Evolutionary conservation across 768 basidiomycete genomes (phyloP), one percentile per base, ranked within the genome.

Genomic region (Termitomyces sp.): DNA sequence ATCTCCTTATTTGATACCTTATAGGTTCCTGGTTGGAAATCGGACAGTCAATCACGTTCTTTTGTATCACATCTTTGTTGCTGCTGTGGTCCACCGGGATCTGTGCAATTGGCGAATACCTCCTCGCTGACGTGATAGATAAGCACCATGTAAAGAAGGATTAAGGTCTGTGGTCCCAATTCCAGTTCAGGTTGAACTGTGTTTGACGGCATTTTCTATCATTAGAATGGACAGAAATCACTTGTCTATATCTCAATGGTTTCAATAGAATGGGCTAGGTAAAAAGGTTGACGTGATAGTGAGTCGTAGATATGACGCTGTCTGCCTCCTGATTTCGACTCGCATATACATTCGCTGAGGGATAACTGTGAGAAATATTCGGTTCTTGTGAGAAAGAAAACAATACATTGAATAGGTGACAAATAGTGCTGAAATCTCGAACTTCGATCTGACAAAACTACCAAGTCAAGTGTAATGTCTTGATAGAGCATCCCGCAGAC

Each of bases 11-110:
- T 47, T 57, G 21, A 6, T 48, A 23, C 40, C 19, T 58, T 28
- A 12, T 19, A 81, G 88, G 92, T 0, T 91, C 88, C 3, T 94
- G 92, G 92, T 73, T 94, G 56, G 89, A 94, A 65, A 94, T 93
- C 52, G 91, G 92, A 6, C 88, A 91, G 65, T 86, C 89, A 0
- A 92, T 94, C 67, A 91, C 81, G 49, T 92, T 93, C 72, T 94
- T 92, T 71, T 87, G 86, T 62, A 90, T 94, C 58, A 83, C 89
- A 1, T 91, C 89, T 1, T 70, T 93, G 37, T 73, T 94, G 54
- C 75, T 90, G 40, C 75, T 91, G 4, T 93, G 89, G 83, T 86
- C 88, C 0, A 88, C 86, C 27, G 89, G 83, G 1, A 82, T 94
- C 21, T 88, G 88, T 59, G 81, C 81, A 0, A 72, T 79, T 4